Conservation (phyloP, 495 filamentous ascomycete genomes). For the Thermochaetoides thermophila region DNA sequence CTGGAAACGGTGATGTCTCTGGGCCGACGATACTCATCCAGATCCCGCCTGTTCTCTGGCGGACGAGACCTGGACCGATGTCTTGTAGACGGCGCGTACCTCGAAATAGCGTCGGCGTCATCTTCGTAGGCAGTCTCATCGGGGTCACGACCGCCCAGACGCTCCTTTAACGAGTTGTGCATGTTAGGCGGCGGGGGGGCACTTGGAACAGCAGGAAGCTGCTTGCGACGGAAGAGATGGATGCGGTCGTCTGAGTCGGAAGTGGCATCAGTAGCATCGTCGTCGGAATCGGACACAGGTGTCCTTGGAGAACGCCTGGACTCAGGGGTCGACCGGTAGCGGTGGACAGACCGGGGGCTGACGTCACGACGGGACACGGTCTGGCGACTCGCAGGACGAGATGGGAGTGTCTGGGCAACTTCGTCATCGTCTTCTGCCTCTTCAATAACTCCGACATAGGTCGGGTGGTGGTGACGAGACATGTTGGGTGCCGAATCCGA, state of each 20-base stretch:
- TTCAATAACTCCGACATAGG: slow-evolving; percentile 13
- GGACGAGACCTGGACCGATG: slow-evolving; percentile 11
- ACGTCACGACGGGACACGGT: slow-evolving; percentile 20
- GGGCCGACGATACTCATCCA: slow-evolving; percentile 19
- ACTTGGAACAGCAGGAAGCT: slow-evolving; percentile 2
- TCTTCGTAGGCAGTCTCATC: slow-evolving; percentile 16
- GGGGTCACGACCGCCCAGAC: slow-evolving; percentile 9
- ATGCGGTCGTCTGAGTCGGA: slow-evolving; percentile 21
- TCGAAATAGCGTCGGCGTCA: slow-evolving; percentile 6
- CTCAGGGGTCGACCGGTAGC: slow-evolving; percentile 25
- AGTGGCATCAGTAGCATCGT: slow-evolving; percentile 22
- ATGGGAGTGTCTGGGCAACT: slow-evolving; percentile 7
- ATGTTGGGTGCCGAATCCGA: slow-evolving; percentile 11
- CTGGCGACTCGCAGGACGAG: slow-evolving; percentile 17
- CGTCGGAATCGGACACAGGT: slow-evolving; percentile 25
- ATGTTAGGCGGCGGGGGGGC: slow-evolving; percentile 2
- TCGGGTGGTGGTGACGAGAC: slow-evolving; percentile 14
- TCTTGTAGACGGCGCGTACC: slow-evolving; percentile 10
- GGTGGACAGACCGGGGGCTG: slow-evolving; percentile 26
- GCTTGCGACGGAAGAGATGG: slow-evolving; percentile 7
- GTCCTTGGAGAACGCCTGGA: slow-evolving; percentile 24
- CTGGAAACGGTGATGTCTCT: slow-evolving; percentile 13
- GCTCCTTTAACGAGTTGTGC: slow-evolving; percentile 13
- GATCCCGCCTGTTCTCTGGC: slow-evolving; percentile 7
- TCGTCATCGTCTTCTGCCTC: slow-evolving; percentile 16